Evolutionary conservation across 1,139 yeast genomes (phyloP), one percentile per base, ranked within the genome.

Genomic region (Pichia sp.): DNA sequence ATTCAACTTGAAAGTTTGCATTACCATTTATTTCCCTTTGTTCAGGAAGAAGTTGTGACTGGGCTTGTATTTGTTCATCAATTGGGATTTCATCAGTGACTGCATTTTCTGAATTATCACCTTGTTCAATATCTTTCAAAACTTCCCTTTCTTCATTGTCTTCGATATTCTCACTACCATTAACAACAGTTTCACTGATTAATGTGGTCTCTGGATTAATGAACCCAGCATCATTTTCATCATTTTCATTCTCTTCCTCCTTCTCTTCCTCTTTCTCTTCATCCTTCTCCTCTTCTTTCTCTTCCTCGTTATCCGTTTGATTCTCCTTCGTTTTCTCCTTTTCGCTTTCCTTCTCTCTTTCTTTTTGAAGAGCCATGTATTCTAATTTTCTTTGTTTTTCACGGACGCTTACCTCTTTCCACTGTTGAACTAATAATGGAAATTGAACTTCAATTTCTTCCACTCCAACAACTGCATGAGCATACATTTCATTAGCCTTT

Each of bases 401-500:
- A 53, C 97, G 75, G 47, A 70, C 74, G 49, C 86, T 76, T 63
- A 90, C 73, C 34, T 79, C 85, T 55, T 77, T 82, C 70, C 97
- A 92, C 45, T 90, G 87, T 49, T 76, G 76, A 40, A 83, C 65
- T 54, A 92, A 84, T 47, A 80, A 87, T 1, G 89, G 81, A 37
- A 70, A 75, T 27, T 58, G 64, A 26, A 79, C 75, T 43, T 84
- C 79, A 57, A 90, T 82, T 54, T 94, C 99, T 59, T 94, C 98
- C 47, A 92, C 77, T 9, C 94, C 95, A 63, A 94, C 95, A 66
- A 89, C 96, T 0, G 96, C 96, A 68, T 92, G 90, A 8, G 97
- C 95, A 62, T 80, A 76, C 97, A 94, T 89, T 66, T 94, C 98
- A 53, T 92, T 86, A 0, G 97, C 96, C 64, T 86, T 89, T 50